A percentile compares a stretch with the other conserved stretches of the same genome.
Conservation (phyloP, 2,329 filamentous ascomycete species). For the Talaromyces sp. region DNA sequence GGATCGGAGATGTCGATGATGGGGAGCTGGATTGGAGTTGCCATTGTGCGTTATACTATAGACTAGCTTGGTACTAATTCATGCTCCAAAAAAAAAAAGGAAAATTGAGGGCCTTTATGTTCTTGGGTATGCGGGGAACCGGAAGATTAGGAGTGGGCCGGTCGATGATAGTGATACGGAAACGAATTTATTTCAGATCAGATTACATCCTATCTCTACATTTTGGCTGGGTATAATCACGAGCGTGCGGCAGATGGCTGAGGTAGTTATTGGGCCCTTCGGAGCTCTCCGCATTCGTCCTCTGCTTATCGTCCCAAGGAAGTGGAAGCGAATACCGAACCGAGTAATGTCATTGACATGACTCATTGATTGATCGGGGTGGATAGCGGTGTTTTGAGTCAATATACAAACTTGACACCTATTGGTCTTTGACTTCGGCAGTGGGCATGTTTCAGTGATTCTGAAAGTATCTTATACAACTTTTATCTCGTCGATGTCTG, state of each 20-base stretch:
- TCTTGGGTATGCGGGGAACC: conserved; percentile 4
- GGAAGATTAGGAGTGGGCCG: conserved; percentile 6
- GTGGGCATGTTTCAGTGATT: background rate
- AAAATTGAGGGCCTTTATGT: background rate
- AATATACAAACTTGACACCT: background rate
- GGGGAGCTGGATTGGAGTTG: conserved; percentile 57
- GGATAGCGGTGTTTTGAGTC: background rate
- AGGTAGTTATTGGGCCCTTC: background rate
- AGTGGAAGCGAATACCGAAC: background rate
- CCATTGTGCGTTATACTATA: background rate
- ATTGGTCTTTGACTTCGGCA: background rate
- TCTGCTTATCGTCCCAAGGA: background rate
- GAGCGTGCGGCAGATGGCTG: background rate
- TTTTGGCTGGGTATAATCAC: background rate
- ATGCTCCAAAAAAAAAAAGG: background rate
- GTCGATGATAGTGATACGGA: background rate
- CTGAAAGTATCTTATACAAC: background rate
- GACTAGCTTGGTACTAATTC: too few species aligned
- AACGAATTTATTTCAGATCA: background rate
- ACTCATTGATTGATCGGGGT: conserved; percentile 5
- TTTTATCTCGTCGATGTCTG: background rate
- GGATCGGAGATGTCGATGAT: conserved; percentile 74
- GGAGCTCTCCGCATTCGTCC: conserved; percentile 14
- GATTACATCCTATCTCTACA: background rate
- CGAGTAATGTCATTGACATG: background rate